Percentiles rank a stretch among this genome's conserved stretches.
phyloP scores from a whole-genome alignment of 345 rosid genomes.

The Limnanthes douglasii region DNA sequence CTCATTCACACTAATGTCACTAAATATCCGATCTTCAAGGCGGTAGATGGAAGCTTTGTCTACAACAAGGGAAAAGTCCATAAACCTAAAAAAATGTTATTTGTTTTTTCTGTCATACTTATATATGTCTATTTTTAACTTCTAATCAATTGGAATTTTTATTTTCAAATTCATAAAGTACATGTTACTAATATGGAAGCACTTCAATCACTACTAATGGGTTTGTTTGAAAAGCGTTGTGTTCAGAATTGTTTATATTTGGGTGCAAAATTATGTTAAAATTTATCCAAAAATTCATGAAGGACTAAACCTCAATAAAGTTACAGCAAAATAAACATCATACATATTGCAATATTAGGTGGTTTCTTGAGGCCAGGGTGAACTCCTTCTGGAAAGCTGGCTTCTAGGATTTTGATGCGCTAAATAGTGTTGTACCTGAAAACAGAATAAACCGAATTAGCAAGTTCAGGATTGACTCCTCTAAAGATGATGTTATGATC shows the following conservation, averaged over 20 bases:
- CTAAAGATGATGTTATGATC: too few species aligned
- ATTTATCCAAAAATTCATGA: slow-evolving; percentile 87
- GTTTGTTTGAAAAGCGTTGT: slow-evolving; percentile 83
- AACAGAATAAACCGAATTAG: too few species aligned
- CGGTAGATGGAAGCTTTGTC: slow-evolving; percentile 93
- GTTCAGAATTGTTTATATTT: slow-evolving; percentile 90
- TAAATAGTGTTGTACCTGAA: too few species aligned
- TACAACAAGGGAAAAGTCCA: slow-evolving; percentile 79
- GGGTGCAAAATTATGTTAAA: slow-evolving; percentile 79
- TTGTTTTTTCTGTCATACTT: neutral
- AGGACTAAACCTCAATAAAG: slow-evolving; percentile 63
- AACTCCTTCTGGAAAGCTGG: too few species aligned
- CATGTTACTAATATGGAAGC: slow-evolving; percentile 95
- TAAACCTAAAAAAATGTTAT: neutral
- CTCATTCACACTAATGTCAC: slow-evolving; percentile 90
- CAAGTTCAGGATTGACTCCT: too few species aligned
- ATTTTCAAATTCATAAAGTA: slow-evolving; percentile 66
- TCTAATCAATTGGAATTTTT: neutral
- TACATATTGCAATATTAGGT: too few species aligned
- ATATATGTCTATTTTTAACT: neutral
- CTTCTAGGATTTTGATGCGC: too few species aligned
- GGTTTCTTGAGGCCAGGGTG: too few species aligned
- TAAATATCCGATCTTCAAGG: slow-evolving; percentile 88
- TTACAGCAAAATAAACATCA: slow-evolving; percentile 68
- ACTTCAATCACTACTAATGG: slow-evolving; percentile 87